phyloP scores from a whole-genome alignment of 345 rosid genomes.

The Turritis glabra region DNA sequence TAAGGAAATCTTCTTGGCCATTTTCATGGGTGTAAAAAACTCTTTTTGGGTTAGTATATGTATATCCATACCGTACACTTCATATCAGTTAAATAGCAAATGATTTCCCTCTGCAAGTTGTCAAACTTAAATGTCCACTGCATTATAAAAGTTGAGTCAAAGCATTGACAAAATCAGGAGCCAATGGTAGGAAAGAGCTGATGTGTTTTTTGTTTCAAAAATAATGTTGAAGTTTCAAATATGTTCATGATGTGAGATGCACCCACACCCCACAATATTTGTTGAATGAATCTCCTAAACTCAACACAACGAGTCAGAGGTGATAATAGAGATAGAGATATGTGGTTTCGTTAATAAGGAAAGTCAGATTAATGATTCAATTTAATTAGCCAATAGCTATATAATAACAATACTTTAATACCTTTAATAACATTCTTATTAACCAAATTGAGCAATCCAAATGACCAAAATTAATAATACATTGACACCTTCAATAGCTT shows the following conservation, averaged over 20 bases:
- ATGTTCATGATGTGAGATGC: constrained; percentile 6
- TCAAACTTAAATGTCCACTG: neutral
- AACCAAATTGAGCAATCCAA: constrained; percentile 3
- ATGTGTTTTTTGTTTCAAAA: constrained; percentile 3
- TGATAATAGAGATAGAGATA: neutral
- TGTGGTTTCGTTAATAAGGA: neutral
- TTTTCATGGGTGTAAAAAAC: neutral
- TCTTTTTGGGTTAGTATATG: constrained; percentile 25
- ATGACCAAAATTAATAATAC: neutral
- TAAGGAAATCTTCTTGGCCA: neutral
- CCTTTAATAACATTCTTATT: neutral
- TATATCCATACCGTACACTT: constrained; percentile 21
- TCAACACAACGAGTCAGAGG: neutral
- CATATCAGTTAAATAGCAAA: neutral
- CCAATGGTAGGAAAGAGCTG: constrained; percentile 1
- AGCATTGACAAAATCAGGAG: constrained; percentile 5
- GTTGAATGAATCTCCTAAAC: constrained; percentile 3
- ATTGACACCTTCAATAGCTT: neutral
- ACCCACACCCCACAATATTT: neutral
- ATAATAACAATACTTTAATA: neutral
- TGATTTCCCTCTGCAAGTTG: constrained; percentile 21
- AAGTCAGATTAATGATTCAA: constrained; percentile 1
- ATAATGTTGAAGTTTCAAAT: constrained; percentile 4
- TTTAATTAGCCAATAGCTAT: neutral
- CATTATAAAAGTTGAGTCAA: constrained; percentile 12